Base-by-base conservation (phyloP, 495 filamentous ascomycete genomes). In the Aspergillus affinis region DNA sequence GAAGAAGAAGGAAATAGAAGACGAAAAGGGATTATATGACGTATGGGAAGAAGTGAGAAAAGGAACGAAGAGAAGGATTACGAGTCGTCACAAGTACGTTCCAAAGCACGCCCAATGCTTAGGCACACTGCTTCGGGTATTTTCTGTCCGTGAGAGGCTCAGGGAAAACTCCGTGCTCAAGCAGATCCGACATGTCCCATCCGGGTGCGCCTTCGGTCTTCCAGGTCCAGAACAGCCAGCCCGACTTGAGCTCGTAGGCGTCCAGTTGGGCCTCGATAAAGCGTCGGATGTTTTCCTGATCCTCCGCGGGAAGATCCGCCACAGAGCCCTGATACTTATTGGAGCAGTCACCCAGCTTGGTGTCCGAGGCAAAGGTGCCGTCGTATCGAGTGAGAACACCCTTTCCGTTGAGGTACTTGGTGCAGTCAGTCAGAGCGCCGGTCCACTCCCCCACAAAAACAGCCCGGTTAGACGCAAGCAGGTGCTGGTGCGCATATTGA, bases 171-270 rank as follows among this genome's bases (percentile, higher is more conserved):
- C 84, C 86, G 29, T 70, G 79, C 6, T 70, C 77, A 19, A 88
- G 66, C 55, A 86, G 79, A 73, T 82, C 81, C 76, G 86, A 78
- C 81, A 95, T 86, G 68, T 93, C 85, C 92, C 92, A 97, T 73
- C 93, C 91, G 0, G 92, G 92, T 27, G 91, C 84, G 45, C 82
- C 87, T 64, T 95, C 90, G n/a, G 86, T 91, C 76, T 91, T 93
- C 84, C 90, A 92, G 6, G 85, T 86, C 90, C 90, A 93, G 75
- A 89, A 92, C 58, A 93, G 75, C 90, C 90, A 93, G 17, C 90
- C 90, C 0, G 67, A 74, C 19, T 80, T 82, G 65, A 79, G 76
- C 75, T 92, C 89, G 63, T 82, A 92, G 7, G 88, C 87, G 66
- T 90, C 87, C 13, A 92, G 76, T 68, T 92, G 89, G 6, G 85